Percentiles rank a stretch among this genome's conserved stretches.
phyloP scores from a whole-genome alignment of 257 asterid genomes.

The Eucommia ulmoides region DNA sequence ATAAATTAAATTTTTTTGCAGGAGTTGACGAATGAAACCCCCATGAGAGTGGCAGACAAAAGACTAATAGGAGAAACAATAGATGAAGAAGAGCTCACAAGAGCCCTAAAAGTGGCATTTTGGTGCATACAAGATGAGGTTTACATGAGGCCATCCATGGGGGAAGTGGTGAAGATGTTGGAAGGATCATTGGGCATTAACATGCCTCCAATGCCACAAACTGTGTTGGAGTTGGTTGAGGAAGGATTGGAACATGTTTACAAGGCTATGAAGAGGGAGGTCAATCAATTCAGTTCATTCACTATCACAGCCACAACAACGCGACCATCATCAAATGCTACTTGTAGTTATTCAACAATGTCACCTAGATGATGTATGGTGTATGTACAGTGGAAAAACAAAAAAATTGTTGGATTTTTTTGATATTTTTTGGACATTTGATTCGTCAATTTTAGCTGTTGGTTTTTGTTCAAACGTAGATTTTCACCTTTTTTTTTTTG shows the following conservation, averaged over 20 bases:
- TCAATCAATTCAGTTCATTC: constrained; percentile 56
- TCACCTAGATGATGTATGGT: constrained; percentile 53
- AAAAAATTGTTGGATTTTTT: too few species aligned
- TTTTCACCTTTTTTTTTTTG: too few species aligned
- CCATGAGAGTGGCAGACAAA: constrained; percentile 46
- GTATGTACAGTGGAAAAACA: neutral
- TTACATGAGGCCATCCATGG: constrained; percentile 68
- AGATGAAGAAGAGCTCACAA: constrained; percentile 43
- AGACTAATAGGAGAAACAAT: constrained; percentile 55
- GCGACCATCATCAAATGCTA: constrained; percentile 63
- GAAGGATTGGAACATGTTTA: constrained; percentile 85
- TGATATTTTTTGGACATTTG: too few species aligned
- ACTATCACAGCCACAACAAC: constrained; percentile 38
- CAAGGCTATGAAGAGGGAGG: constrained; percentile 78
- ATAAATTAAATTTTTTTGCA: too few species aligned
- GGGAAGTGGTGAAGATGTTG: constrained; percentile 79
- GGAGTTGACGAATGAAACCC: constrained; percentile 54
- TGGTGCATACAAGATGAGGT: constrained; percentile 95
- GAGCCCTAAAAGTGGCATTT: constrained; percentile 59
- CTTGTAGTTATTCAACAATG: constrained; percentile 76
- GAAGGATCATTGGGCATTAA: constrained; percentile 62
- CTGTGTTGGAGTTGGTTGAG: constrained; percentile 67
- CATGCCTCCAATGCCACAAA: constrained; percentile 74
- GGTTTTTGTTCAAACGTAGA: too few species aligned
- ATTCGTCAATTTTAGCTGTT: too few species aligned